Percentiles rank a stretch among this genome's conserved stretches.
Conservation (phyloP, 148 eudicot species). For the Rhododendron kiyosumense region DNA sequence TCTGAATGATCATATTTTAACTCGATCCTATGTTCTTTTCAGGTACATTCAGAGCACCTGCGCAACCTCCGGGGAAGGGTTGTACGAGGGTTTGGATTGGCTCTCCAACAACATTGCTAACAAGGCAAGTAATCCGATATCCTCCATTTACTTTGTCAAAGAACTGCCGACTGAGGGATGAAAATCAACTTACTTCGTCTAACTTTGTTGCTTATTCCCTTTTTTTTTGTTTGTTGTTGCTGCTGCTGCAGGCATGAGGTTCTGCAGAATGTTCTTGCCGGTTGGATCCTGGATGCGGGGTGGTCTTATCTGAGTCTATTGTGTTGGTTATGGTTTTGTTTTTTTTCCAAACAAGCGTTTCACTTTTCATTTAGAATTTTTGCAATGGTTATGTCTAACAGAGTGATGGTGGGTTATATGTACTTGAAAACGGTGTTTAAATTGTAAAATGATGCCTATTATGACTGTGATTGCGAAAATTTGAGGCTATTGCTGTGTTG, state of each 20-base stretch:
- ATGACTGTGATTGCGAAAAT: neutral
- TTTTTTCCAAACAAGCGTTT: neutral
- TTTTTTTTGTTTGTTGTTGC: neutral
- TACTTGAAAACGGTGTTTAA: conserved; percentile 5
- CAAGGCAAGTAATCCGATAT: conserved; percentile 32
- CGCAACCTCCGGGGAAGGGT: conserved; percentile 71
- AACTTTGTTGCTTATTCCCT: neutral
- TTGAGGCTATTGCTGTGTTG: neutral
- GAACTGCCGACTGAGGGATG: neutral
- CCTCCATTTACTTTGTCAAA: neutral
- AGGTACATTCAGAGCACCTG: conserved; percentile 86
- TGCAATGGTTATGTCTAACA: conserved; percentile 6
- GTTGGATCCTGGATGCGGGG: conserved; percentile 29
- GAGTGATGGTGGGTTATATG: conserved; percentile 1
- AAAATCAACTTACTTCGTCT: neutral
- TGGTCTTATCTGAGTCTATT: neutral
- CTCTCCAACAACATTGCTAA: conserved; percentile 75
- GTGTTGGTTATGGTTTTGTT: neutral
- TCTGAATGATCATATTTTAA: neutral
- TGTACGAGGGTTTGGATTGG: conserved; percentile 75
- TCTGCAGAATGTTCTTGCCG: neutral
- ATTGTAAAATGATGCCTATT: neutral
- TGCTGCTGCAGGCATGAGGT: conserved; percentile 20
- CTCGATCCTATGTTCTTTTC: conserved; percentile 8
- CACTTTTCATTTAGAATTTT: conserved; percentile 12